These are phyloP conservation scores for Rhizopogon parksii DNA, from an alignment of 1,284 basidiomycete species.

Conservation along the genomic window DNA sequence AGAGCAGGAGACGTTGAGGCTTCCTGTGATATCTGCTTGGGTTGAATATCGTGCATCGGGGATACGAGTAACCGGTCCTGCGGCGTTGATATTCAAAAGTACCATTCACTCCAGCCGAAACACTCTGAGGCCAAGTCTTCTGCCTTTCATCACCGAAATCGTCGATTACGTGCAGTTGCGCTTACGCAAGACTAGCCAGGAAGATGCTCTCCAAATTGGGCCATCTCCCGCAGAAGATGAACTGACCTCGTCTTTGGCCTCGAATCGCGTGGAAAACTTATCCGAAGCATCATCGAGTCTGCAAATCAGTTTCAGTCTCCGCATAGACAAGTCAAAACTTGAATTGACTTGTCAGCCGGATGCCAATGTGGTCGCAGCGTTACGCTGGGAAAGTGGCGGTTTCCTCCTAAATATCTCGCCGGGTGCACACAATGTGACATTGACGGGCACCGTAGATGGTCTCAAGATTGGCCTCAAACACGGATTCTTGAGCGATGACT, in stretches of 20 bases:
- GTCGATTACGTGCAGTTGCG: slow-evolving; percentile 58
- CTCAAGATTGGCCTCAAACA: slow-evolving; percentile 74
- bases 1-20: slow-evolving; percentile 58
- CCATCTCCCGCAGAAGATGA: slow-evolving; percentile 12
- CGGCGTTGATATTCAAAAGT: slow-evolving; percentile 65
- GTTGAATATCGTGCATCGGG: slow-evolving; percentile 66
- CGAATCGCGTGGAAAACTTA: slow-evolving; percentile 8
- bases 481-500: slow-evolving; percentile 75
- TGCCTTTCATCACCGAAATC: slow-evolving; percentile 78
- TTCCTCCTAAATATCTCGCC: slow-evolving; percentile 75
- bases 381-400: slow-evolving; percentile 90
- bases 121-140: slow-evolving; percentile 68
- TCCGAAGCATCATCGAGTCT: slow-evolving; percentile 41
- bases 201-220: slow-evolving; percentile 11
- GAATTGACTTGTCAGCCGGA: slow-evolving; percentile 83
- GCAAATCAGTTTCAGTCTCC: slow-evolving; percentile 76
- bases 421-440: slow-evolving; percentile 59
- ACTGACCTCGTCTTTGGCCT: not conserved
- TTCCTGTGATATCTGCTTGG: slow-evolving; percentile 82
- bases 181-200: slow-evolving; percentile 38
- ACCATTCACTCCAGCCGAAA: slow-evolving; percentile 86
- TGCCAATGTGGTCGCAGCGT: slow-evolving; percentile 78
- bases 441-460: slow-evolving; percentile 75
- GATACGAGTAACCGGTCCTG: slow-evolving; percentile 37
- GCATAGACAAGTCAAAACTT: slow-evolving; percentile 82